phyloP scores from a whole-genome alignment of 495 filamentous ascomycete species.

The Xylaria palmicola region DNA sequence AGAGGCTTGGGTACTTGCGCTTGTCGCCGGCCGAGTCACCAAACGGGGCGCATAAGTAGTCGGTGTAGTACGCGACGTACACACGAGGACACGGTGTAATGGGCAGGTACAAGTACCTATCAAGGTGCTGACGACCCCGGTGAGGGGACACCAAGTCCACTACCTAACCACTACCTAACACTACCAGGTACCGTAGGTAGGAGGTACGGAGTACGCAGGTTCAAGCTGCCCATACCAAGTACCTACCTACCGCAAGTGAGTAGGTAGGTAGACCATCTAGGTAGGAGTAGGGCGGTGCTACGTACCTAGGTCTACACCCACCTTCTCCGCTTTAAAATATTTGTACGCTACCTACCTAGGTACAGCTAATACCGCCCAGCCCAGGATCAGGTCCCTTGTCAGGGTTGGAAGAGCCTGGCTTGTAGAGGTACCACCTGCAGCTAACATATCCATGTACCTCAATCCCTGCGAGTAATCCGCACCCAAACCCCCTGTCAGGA shows the following conservation, averaged over 20 bases:
- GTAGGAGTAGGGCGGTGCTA: too few relatives aligned
- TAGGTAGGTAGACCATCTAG: too few relatives aligned
- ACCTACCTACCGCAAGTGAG: too few relatives aligned
- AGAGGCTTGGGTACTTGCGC: not conserved
- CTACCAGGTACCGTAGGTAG: too few relatives aligned
- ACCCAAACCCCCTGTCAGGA: conserved; percentile 11
- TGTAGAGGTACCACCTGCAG: conserved; percentile 9
- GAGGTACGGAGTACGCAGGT: too few relatives aligned
- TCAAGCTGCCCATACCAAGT: too few relatives aligned
- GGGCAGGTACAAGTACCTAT: not conserved
- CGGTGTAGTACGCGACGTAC: too few relatives aligned
- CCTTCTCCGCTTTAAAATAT: not conserved
- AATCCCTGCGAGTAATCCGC: conserved; percentile 15
- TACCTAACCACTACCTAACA: too few relatives aligned
- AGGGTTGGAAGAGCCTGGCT: not conserved
- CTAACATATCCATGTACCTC: conserved; percentile 6
- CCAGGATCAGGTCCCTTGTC: too few relatives aligned
- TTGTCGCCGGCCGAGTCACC: not conserved
- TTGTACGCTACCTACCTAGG: not conserved
- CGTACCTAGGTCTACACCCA: not conserved
- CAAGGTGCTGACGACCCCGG: too few relatives aligned
- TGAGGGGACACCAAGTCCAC: not conserved
- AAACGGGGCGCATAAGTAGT: not conserved
- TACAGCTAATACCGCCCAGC: not conserved
- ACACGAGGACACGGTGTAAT: too few relatives aligned